Percentiles rank a stretch among this genome's conserved stretches.
phyloP scores from a whole-genome alignment of 2,329 filamentous ascomycete genomes.

The Neonectria coccinea region DNA sequence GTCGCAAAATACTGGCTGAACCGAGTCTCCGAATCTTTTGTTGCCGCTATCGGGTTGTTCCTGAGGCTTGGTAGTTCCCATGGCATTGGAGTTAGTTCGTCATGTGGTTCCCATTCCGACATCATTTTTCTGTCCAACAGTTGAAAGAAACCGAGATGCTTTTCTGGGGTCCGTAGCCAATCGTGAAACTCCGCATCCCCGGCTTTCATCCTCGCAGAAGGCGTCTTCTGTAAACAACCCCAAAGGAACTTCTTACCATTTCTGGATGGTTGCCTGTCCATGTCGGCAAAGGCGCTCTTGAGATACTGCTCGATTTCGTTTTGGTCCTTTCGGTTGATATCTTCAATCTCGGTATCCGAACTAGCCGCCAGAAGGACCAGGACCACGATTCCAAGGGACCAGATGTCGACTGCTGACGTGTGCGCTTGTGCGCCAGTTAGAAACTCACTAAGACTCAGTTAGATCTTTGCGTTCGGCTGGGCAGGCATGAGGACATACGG shows the following conservation, averaged over 20 bases:
- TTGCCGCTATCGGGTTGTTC: constrained; percentile 13
- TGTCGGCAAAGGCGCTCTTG: constrained; percentile 26
- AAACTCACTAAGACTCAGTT: constrained; percentile 55
- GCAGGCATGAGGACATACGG: constrained; percentile 55
- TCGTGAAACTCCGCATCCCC: constrained; percentile 46
- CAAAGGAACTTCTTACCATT: constrained; percentile 48
- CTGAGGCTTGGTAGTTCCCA: constrained; percentile 47
- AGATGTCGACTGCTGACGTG: constrained; percentile 61
- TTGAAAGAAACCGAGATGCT: constrained; percentile 49
- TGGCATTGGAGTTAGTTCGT: constrained; percentile 50
- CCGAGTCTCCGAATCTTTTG: constrained; percentile 20
- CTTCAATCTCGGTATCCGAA: constrained; percentile 34
- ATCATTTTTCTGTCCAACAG: constrained; percentile 47
- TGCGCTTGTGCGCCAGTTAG: constrained; percentile 32
- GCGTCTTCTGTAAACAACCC: constrained; percentile 47
- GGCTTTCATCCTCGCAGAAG: constrained; percentile 46
- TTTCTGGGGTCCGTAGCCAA: constrained; percentile 51
- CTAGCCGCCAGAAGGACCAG: constrained; percentile 51
- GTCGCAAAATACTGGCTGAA: constrained; percentile 37
- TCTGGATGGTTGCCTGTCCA: constrained; percentile 36
- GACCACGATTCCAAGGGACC: constrained; percentile 63
- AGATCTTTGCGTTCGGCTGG: constrained; percentile 8
- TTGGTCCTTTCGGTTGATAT: constrained; percentile 47
- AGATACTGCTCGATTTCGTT: constrained; percentile 39
- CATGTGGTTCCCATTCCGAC: constrained; percentile 42